phyloP scores from a whole-genome alignment of 1,284 basidiomycete species.

The Mycena sp. region DNA sequence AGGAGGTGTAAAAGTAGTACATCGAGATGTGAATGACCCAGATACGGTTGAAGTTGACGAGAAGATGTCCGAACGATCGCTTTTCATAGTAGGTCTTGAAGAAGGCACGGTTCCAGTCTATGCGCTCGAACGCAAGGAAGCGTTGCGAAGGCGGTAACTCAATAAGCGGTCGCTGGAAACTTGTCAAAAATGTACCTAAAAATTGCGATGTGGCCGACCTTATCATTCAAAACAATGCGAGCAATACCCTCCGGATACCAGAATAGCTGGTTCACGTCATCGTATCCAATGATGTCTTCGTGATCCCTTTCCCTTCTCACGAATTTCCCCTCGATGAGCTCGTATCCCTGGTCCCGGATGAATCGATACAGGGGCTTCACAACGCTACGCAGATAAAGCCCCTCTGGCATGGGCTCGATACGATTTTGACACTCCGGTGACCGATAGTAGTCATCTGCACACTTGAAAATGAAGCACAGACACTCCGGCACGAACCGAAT shows the following conservation, averaged over 20 bases:
- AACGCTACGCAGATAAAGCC: slow-evolving; percentile 91
- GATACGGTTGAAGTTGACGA: slow-evolving; percentile 98
- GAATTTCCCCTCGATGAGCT: slow-evolving; percentile 96
- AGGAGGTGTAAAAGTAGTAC: slow-evolving; percentile 97
- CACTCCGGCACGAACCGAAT: slow-evolving; percentile 99
- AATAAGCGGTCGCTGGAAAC: slow-evolving; percentile 81
- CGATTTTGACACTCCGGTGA: slow-evolving; percentile 98
- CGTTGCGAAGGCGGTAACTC: slow-evolving; percentile 89
- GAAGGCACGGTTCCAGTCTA: slow-evolving; percentile 94
- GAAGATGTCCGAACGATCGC: slow-evolving; percentile 91
- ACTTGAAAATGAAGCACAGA: slow-evolving; percentile 62
- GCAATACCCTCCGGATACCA: slow-evolving; percentile 99
- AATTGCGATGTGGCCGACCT: slow-evolving; percentile 56
- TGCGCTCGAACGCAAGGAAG: slow-evolving; percentile 94
- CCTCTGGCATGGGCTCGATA: slow-evolving; percentile 94
- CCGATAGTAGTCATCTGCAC: slow-evolving; percentile 99
- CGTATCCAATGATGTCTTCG: slow-evolving; percentile 96
- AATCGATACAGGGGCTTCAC: slow-evolving; percentile 98
- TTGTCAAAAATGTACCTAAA: neutral
- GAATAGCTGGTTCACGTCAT: slow-evolving; percentile 99
- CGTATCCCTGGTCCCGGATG: slow-evolving; percentile 97
- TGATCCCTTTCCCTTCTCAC: slow-evolving; percentile 94
- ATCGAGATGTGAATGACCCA: slow-evolving; percentile 95
- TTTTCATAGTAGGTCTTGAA: slow-evolving; percentile 99
- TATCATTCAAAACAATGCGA: slow-evolving; percentile 89